Evolutionary conservation across 2,329 filamentous ascomycete species (phyloP).

Genomic region (Microsporum ferrugineum): DNA sequence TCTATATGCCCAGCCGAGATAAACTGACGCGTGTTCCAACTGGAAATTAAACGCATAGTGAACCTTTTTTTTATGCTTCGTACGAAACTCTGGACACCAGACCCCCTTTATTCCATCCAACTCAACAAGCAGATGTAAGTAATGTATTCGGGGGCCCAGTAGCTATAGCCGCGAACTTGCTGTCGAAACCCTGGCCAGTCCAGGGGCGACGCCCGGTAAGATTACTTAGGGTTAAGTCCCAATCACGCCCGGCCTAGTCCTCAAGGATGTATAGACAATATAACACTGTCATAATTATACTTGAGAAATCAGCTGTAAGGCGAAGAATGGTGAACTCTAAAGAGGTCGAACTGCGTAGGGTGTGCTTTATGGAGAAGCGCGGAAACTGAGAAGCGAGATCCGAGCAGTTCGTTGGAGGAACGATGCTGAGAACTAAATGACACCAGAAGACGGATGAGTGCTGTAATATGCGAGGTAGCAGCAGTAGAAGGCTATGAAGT

Average conservation of each 20-base stretch:
- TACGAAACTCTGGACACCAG: conserved; percentile 36
- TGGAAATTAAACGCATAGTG: conserved; percentile 35
- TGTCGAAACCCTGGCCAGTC: conserved; percentile 23
- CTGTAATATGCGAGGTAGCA: neutral
- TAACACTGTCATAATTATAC: conserved; percentile 42
- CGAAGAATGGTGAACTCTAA: conserved; percentile 54
- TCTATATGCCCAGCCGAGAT: conserved; percentile 48
- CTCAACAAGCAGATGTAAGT: conserved; percentile 23
- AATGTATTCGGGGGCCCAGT: conserved; percentile 58
- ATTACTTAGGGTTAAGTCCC: conserved; percentile 15
- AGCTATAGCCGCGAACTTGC: conserved; percentile 59
- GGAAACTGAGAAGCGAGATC: neutral
- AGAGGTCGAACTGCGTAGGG: conserved; percentile 48
- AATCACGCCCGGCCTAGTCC: neutral
- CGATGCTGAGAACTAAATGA: neutral
- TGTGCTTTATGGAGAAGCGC: neutral
- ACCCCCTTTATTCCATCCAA: conserved; percentile 26
- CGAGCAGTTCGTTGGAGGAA: conserved; percentile 9
- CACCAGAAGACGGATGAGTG: neutral
- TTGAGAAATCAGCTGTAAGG: conserved; percentile 41
- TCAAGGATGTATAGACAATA: conserved; percentile 45
- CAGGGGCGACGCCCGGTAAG: neutral
- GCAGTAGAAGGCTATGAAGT: neutral
- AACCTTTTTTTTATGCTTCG: conserved; percentile 33
- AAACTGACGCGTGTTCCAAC: conserved; percentile 39